phyloP scores from a whole-genome alignment of 73 alveolate species.

The Breviolum minutum region DNA sequence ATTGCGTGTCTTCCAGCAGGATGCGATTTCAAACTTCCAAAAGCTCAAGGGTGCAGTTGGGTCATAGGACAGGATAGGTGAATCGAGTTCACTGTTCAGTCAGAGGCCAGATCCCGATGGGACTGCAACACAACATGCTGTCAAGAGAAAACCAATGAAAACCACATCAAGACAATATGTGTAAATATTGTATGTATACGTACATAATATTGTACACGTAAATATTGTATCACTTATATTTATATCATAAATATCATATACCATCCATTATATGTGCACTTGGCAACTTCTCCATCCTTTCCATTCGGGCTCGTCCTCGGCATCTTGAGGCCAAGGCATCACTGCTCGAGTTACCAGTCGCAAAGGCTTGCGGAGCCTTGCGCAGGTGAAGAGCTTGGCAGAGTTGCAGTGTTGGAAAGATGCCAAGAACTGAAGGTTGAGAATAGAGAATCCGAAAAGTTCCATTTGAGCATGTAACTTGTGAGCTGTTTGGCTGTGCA shows the following conservation, averaged over 20 bases:
- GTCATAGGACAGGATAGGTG: no score
- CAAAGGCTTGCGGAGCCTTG: slow-evolving; percentile 67
- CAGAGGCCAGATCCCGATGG: not conserved
- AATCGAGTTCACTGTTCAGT: no score
- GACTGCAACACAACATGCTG: not conserved
- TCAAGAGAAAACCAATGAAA: not conserved
- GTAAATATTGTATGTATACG: no score
- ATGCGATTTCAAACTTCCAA: no score
- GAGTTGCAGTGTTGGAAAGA: not conserved
- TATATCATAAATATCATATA: not conserved
- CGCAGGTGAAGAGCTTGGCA: slow-evolving; percentile 20
- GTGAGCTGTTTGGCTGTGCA: no score
- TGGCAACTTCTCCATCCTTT: not conserved
- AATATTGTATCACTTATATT: not conserved
- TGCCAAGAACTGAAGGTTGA: not conserved
- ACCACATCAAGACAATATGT: no score
- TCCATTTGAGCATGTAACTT: no score
- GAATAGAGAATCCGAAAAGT: no score
- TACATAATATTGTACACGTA: not conserved
- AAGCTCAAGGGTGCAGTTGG: no score
- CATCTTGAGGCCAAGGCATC: slow-evolving; percentile 83
- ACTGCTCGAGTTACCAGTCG: slow-evolving; percentile 89
- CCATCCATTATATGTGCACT: not conserved
- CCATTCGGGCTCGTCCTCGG: not conserved
- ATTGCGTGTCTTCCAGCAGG: no score